Evolutionary conservation across 345 rosid species (phyloP), one percentile per base, ranked within the genome.

Genomic region (Hevea brasiliensis): DNA sequence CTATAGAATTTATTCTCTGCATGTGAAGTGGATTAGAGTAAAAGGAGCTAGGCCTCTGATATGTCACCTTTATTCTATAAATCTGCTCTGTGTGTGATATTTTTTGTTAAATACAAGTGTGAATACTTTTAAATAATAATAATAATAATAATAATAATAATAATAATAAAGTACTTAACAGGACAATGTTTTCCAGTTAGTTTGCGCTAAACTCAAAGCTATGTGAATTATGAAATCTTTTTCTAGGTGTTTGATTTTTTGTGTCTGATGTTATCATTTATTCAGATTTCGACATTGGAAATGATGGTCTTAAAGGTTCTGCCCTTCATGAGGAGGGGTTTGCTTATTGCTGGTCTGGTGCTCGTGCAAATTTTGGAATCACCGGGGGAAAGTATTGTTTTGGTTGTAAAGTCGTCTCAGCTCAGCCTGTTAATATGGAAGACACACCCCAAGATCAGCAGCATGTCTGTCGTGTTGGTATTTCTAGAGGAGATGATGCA

Each of bases 341-440:
- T 79, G 76, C 81, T 41, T 84, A 84, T 74, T 84, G 84, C 48
- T 84, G 87, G 83, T 81, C 83, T 81, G 83, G 84, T 15, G 82
- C 70, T 8, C 74, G 74, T 40, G 81, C 81, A 29, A 67, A 67
- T 79, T 74, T 72, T 24, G 85, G 83, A 64, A 79, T 81, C 27
- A 65, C 61, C 4, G 72, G 80, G 44, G 81, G 83, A 60, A 77
- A 84, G 59, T 84, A 79, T 53, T 79, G 83, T 72, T 79, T 81
- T 70, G 65, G 83, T 32, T 74, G 74, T 68, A 81, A 29, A 53
- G 44, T 84, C 13, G 2, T 78, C 56, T 70, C 82, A 5, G 0
- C 27, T 27, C 77, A 81, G 65, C 69, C 74, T 2, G 82, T 83
- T 57, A 59, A 77, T 48, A 78, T 83, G 80, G 80, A 66, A 63